Conservation (phyloP, 176 grass and related monocot species). For the sorghum (Sorghum bicolor) region DNA sequence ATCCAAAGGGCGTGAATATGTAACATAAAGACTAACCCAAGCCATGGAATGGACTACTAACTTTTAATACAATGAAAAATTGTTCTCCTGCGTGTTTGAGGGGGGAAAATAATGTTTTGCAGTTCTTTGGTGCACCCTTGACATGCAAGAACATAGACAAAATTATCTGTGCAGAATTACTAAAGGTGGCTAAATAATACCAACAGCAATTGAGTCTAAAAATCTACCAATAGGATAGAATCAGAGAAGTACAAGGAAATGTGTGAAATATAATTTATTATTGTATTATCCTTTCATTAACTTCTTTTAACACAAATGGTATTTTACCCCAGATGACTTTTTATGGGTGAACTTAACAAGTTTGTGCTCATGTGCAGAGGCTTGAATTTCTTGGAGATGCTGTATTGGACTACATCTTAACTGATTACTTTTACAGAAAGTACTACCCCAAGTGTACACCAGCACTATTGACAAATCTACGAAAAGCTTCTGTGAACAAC, state of each 20-base stretch:
- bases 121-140: neutral
- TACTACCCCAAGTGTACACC: constrained; percentile 68
- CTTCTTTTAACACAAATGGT: neutral
- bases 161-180: neutral
- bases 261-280: neutral
- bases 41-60: neutral
- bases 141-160: neutral
- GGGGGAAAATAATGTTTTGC: neutral
- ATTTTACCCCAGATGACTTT: neutral
- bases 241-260: neutral
- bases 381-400: constrained; percentile 86
- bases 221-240: neutral
- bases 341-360: neutral
- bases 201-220: neutral
- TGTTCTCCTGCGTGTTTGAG: neutral
- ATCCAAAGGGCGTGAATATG: neutral
- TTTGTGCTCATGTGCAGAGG: constrained; percentile 43
- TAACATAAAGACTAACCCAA: neutral
- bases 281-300: neutral
- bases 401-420: constrained; percentile 64
- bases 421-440: constrained; percentile 44
- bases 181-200: neutral
- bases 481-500: constrained; percentile 77
- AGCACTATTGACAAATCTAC: constrained; percentile 69
- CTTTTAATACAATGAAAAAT: no score